Percentiles rank a stretch among this genome's conserved stretches.
Conservation (phyloP, 140 eudicot genomes). For the Stevia rebaudiana region DNA sequence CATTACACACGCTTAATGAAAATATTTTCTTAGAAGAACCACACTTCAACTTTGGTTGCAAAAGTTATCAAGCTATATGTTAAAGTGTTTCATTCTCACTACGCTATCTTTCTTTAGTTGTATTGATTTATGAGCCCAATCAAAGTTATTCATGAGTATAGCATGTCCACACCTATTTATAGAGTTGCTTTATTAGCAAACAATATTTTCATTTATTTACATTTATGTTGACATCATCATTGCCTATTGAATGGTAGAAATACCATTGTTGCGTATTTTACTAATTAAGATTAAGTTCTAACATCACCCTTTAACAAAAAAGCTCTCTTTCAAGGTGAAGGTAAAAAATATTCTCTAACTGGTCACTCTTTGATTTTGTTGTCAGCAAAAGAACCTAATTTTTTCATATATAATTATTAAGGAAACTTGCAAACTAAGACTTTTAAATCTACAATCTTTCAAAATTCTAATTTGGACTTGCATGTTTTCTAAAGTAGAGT, state of each 20-base stretch:
- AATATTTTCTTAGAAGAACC: not conserved
- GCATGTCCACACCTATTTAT: not conserved
- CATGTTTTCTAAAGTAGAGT: too few relatives aligned
- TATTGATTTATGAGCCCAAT: too few relatives aligned
- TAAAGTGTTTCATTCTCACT: too few relatives aligned
- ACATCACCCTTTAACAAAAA: not conserved
- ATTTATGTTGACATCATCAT: not conserved
- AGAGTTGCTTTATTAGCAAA: not conserved
- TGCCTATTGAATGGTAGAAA: not conserved
- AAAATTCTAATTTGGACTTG: too few relatives aligned
- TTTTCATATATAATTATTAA: too few relatives aligned
- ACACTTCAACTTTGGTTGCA: not conserved
- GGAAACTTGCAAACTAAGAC: too few relatives aligned
- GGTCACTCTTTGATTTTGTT: too few relatives aligned
- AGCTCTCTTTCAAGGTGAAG: not conserved
- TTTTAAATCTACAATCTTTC: too few relatives aligned
- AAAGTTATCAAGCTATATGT: too few relatives aligned
- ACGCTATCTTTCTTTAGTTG: too few relatives aligned
- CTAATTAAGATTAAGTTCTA: not conserved
- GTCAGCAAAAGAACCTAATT: too few relatives aligned
- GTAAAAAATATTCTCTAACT: not conserved
- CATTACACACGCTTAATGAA: not conserved
- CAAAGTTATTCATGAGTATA: not conserved
- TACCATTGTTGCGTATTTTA: constrained; percentile 1
- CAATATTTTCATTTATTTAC: not conserved